These are phyloP conservation scores for Scutellaria galericulata DNA, from an alignment of 257 asterid genomes.

Conservation along the genomic window DNA sequence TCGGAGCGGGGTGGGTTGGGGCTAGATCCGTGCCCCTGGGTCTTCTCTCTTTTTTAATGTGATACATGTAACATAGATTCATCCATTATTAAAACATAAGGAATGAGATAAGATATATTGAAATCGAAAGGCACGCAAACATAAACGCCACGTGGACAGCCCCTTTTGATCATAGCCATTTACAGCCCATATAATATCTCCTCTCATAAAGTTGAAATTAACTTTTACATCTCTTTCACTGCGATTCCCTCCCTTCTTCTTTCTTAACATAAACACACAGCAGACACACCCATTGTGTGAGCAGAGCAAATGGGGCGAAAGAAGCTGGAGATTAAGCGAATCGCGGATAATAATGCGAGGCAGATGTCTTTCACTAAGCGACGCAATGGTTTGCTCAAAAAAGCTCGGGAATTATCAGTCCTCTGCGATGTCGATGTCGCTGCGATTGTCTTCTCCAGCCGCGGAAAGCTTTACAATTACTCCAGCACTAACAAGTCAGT, in stretches of 20 bases:
- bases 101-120: too few relatives aligned
- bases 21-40: too few relatives aligned
- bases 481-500: conserved; percentile 56
- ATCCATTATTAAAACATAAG: too few relatives aligned
- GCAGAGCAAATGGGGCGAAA: conserved; percentile 47
- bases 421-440: conserved; percentile 65
- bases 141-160: too few relatives aligned
- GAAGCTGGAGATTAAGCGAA: conserved; percentile 57
- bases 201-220: too few relatives aligned
- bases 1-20: too few relatives aligned
- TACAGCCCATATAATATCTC: too few relatives aligned
- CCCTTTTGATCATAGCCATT: too few relatives aligned
- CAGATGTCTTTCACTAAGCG: conserved; percentile 57
- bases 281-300: neutral
- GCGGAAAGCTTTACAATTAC: conserved; percentile 57
- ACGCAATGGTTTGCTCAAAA: conserved; percentile 54
- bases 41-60: too few relatives aligned
- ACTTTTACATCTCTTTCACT: too few relatives aligned
- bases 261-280: neutral
- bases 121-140: too few relatives aligned
- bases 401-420: conserved; percentile 53
- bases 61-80: too few relatives aligned
- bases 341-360: conserved; percentile 50
- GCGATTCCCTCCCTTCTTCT: neutral
- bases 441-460: conserved; percentile 52